Evolutionary conservation across 2,329 filamentous ascomycete genomes (phyloP).

Genomic region (Pyricularia grisea): DNA sequence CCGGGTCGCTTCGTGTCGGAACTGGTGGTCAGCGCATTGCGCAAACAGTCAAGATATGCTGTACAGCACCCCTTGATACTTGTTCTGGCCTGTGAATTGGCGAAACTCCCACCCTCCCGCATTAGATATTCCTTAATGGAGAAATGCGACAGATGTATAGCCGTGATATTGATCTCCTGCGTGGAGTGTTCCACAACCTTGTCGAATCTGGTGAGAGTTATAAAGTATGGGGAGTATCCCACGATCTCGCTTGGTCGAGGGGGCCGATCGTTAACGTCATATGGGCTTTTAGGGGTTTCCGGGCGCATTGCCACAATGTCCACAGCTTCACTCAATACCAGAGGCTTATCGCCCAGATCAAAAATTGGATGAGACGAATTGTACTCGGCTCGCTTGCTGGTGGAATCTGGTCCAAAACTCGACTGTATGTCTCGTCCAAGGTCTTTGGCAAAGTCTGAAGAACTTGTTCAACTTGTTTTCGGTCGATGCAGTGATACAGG

Average conservation of each 20-base stretch:
- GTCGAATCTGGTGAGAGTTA: too few species aligned
- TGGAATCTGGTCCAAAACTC: neutral
- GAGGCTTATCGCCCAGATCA: neutral
- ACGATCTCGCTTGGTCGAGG: neutral
- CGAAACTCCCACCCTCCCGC: too few species aligned
- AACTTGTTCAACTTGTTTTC: neutral
- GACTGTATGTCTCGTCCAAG: neutral
- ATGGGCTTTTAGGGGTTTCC: neutral
- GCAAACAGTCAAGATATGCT: too few species aligned
- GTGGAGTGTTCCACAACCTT: too few species aligned
- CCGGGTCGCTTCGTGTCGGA: too few species aligned
- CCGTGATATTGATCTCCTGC: too few species aligned
- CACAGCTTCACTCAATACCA: neutral
- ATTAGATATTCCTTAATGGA: too few species aligned
- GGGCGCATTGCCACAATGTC: neutral
- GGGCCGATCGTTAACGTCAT: neutral
- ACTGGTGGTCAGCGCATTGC: too few species aligned
- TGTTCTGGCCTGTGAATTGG: too few species aligned
- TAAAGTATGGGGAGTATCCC: too few species aligned
- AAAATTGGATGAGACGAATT: neutral
- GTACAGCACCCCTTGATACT: too few species aligned
- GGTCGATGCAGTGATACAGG: neutral
- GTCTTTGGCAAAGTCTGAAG: neutral
- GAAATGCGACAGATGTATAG: too few species aligned
- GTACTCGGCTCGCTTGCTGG: neutral